Evolutionary conservation across 73 alveolate species (phyloP).

Genomic region (Tetrahymena borealis): DNA sequence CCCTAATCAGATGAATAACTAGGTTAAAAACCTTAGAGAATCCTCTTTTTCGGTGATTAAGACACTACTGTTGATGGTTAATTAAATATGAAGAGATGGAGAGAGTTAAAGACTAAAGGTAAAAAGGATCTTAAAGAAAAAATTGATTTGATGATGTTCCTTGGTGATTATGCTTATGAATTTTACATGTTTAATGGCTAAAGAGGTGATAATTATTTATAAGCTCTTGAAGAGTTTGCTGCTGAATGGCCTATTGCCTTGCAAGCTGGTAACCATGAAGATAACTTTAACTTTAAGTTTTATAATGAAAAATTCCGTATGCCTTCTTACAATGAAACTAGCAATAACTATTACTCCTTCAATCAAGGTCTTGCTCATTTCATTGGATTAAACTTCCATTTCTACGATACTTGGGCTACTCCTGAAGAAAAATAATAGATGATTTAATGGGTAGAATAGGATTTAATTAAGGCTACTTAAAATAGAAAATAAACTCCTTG

Average conservation of each 20-base stretch:
- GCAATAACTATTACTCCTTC: background rate
- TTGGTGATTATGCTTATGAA: background rate
- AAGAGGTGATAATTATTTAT: background rate
- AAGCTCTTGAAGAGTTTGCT: background rate
- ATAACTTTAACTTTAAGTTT: background rate
- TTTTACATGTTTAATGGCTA: background rate
- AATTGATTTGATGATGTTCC: background rate
- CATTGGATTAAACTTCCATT: background rate
- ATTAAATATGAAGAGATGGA: background rate
- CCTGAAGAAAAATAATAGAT: background rate
- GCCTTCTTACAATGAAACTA: background rate
- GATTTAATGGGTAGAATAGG: background rate
- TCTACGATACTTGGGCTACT: background rate
- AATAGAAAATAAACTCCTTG: slow-evolving; percentile 26
- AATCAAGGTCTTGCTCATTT: background rate
- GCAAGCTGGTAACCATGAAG: background rate
- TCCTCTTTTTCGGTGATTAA: background rate
- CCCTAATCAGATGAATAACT: background rate
- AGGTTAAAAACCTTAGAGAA: background rate
- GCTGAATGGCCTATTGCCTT: background rate
- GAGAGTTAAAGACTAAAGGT: background rate
- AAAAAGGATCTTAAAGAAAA: background rate
- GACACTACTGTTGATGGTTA: background rate
- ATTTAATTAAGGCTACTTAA: background rate
- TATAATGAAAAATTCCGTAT: background rate